Percentiles rank a stretch among this genome's conserved stretches.
phyloP scores from a whole-genome alignment of 148 eudicot genomes.

The Salicornia ramosissima region DNA sequence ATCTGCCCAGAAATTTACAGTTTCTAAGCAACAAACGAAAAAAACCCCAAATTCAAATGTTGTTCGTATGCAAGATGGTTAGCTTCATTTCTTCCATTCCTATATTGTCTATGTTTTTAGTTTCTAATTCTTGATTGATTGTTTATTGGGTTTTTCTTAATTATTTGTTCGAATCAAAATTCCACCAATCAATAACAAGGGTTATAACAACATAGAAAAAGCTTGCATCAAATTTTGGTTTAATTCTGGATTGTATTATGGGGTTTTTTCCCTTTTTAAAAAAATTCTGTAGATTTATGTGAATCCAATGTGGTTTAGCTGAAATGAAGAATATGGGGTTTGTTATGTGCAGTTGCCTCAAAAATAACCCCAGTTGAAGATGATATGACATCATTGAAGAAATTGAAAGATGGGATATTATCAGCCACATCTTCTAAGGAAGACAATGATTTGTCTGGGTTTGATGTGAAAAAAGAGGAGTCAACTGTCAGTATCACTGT shows the following conservation, averaged over 20 bases:
- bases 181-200: no score
- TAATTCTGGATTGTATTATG: background rate
- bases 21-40: constrained; percentile 20
- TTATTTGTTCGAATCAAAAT: background rate
- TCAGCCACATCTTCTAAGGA: constrained; percentile 43
- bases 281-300: no score
- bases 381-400: constrained; percentile 35
- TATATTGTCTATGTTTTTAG: no score
- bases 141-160: background rate
- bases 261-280: no score
- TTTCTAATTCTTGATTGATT: background rate
- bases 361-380: constrained; percentile 34
- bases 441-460: constrained; percentile 24
- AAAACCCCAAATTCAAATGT: constrained; percentile 26
- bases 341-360: constrained; percentile 43
- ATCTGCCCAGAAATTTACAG: constrained; percentile 22
- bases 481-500: constrained; percentile 93
- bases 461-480: constrained; percentile 42
- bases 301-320: background rate
- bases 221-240: background rate
- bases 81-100: constrained; percentile 9
- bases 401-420: constrained; percentile 40
- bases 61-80: constrained; percentile 59
- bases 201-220: no score
- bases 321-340: constrained; percentile 6